Evolutionary conservation across 2,329 filamentous ascomycete genomes (phyloP).

Genomic region (Diaporthe aspalathi): DNA sequence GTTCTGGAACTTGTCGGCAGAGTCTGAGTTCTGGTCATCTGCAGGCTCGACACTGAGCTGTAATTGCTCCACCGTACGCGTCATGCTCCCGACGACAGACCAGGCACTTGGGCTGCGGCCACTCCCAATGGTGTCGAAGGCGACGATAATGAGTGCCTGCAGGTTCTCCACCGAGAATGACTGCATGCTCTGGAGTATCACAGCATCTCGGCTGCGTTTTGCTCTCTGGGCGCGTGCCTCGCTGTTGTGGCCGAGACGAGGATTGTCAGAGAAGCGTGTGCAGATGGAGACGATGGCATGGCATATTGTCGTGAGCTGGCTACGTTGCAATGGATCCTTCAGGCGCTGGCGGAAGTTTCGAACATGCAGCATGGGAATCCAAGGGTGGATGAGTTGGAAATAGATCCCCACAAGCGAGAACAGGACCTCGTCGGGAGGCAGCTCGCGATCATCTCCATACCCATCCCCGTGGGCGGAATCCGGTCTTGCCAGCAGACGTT

Average conservation of each 20-base stretch:
- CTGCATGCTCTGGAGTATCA: constrained; percentile 50
- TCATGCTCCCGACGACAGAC: constrained; percentile 53
- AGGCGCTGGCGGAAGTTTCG: constrained; percentile 43
- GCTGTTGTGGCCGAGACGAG: constrained; percentile 45
- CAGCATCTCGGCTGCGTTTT: constrained; percentile 46
- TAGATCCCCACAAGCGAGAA: constrained; percentile 50
- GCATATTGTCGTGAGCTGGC: constrained; percentile 47
- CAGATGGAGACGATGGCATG: constrained; percentile 50
- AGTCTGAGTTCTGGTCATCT: neutral
- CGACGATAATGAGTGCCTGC: constrained; percentile 50
- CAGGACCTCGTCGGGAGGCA: constrained; percentile 49
- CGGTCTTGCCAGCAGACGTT: neutral
- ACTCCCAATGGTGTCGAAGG: constrained; percentile 51
- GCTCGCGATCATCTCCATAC: neutral
- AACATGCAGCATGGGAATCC: constrained; percentile 53
- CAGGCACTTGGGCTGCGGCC: constrained; percentile 50
- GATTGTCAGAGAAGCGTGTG: constrained; percentile 45
- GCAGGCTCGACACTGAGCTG: constrained; percentile 49
- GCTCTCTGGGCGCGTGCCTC: constrained; percentile 33
- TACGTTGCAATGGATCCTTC: constrained; percentile 41
- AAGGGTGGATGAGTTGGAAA: constrained; percentile 52
- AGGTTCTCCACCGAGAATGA: constrained; percentile 51
- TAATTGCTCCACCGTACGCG: constrained; percentile 53
- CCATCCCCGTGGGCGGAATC: no score
- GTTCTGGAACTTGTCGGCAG: constrained; percentile 46